phyloP scores from a whole-genome alignment of 495 filamentous ascomycete species.

The Hypomontagnella submonticulosa region DNA sequence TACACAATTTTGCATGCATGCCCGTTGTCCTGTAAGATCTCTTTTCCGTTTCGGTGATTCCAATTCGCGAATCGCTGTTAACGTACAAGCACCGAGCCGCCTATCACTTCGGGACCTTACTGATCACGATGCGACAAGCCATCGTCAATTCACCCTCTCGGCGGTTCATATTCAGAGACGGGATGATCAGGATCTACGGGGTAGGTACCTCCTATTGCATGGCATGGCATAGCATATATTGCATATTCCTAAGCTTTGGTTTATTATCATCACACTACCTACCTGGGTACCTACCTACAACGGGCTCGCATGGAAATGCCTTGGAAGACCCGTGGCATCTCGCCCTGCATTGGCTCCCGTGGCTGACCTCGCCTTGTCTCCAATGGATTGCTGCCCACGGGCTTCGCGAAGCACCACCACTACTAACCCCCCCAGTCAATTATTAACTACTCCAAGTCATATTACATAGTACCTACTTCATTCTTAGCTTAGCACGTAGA shows the following conservation, averaged over 20 bases:
- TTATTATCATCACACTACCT: too few relatives aligned
- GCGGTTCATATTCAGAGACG: neutral
- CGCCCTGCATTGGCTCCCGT: conserved; percentile 42
- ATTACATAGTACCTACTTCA: conserved; percentile 13
- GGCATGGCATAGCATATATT: too few relatives aligned
- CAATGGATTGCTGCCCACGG: neutral
- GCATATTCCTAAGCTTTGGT: too few relatives aligned
- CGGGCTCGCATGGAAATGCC: conserved; percentile 29
- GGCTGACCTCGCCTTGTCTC: conserved; percentile 33
- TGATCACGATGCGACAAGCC: conserved; percentile 22
- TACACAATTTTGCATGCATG: conserved; percentile 15
- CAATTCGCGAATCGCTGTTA: conserved; percentile 39
- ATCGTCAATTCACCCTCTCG: conserved; percentile 8
- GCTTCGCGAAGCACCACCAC: neutral
- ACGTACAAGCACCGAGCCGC: conserved; percentile 19
- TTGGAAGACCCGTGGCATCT: conserved; percentile 23
- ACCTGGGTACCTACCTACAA: too few relatives aligned
- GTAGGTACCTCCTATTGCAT: conserved; percentile 11
- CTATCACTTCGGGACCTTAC: conserved; percentile 39
- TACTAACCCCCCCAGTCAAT: conserved; percentile 15
- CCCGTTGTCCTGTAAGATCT: conserved; percentile 3
- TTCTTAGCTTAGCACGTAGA: neutral
- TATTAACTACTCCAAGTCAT: conserved; percentile 44
- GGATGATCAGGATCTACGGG: conserved; percentile 18
- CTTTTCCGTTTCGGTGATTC: neutral